Conservation (phyloP, 2,329 filamentous ascomycete species). For the Lecanicillium sp. region DNA sequence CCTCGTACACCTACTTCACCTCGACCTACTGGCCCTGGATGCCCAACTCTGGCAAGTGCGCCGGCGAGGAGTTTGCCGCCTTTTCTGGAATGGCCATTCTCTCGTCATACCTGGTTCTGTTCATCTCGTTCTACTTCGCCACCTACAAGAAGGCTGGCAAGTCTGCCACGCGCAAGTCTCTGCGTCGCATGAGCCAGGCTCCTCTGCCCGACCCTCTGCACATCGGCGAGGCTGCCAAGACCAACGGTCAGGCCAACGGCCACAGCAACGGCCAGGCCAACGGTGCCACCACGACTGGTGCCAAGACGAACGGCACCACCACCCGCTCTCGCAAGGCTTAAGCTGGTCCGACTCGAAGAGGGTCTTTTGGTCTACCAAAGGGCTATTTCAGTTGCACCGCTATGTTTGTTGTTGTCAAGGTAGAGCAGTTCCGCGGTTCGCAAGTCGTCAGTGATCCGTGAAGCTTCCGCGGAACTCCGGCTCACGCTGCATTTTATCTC, state of each 20-base stretch:
- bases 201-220: constrained; percentile 76
- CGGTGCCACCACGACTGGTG: constrained; percentile 46
- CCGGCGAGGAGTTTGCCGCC: constrained; percentile 93
- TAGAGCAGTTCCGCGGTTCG: too few relatives aligned
- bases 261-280: constrained; percentile 39
- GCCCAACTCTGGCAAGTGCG: constrained; percentile 78
- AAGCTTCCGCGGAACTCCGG: too few relatives aligned
- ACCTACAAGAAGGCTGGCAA: constrained; percentile 89
- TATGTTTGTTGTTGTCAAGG: too few relatives aligned
- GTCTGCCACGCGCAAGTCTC: constrained; percentile 72
- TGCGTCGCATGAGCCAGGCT: constrained; percentile 58
- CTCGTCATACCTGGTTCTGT: constrained; percentile 91
- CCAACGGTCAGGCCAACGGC: constrained; percentile 43
- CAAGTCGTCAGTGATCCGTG: too few relatives aligned
- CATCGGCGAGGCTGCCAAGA: constrained; percentile 26
- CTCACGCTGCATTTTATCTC: too few relatives aligned
- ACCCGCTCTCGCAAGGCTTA: constrained; percentile 64
- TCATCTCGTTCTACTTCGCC: constrained; percentile 97
- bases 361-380: too few relatives aligned
- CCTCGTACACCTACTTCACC: constrained; percentile 97
- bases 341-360: constrained; percentile 2
- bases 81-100: constrained; percentile 88
- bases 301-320: constrained; percentile 51
- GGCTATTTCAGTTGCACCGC: too few relatives aligned
- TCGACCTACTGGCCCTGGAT: constrained; percentile 81